A percentile compares a stretch with the other conserved stretches of the same genome.
These are phyloP conservation scores for Mrakia blollopis DNA, from an alignment of 768 basidiomycete genomes.

Conservation along the genomic window DNA sequence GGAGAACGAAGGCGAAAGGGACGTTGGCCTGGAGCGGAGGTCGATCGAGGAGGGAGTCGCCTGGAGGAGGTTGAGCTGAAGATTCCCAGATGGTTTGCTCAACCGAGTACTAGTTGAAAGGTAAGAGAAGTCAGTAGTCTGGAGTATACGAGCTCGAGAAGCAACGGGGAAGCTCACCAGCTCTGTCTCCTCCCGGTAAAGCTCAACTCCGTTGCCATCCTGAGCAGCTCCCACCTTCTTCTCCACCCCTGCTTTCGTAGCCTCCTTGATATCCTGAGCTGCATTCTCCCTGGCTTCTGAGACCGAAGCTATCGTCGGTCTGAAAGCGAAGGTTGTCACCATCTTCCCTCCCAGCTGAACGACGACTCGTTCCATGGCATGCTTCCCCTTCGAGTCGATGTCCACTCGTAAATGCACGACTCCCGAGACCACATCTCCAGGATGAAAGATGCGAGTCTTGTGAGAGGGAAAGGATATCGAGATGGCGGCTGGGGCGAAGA, in stretches of 20 bases:
- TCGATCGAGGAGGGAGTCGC: background rate
- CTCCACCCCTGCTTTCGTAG: background rate
- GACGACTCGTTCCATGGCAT: background rate
- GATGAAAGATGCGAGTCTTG: background rate
- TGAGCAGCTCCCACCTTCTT: background rate
- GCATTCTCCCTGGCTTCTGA: background rate
- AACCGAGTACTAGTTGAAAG: background rate
- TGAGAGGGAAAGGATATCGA: background rate
- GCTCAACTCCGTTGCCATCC: background rate
- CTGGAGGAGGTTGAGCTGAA: background rate
- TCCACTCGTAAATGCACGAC: background rate
- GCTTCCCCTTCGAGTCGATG: background rate
- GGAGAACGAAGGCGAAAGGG: constrained; percentile 4
- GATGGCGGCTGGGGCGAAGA: background rate
- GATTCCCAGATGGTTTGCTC: constrained; percentile 3
- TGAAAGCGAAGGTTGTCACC: background rate
- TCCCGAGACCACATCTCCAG: background rate
- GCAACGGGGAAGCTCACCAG: background rate
- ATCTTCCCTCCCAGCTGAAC: background rate
- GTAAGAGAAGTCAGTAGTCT: background rate
- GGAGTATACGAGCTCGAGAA: background rate
- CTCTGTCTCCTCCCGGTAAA: background rate
- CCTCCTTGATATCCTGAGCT: background rate
- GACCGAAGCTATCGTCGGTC: background rate
- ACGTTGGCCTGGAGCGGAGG: background rate